Percentiles rank a stretch among this genome's conserved stretches.
Conservation (phyloP, 208 protist species). For the Herpetomonas samuelpessoai region DNA sequence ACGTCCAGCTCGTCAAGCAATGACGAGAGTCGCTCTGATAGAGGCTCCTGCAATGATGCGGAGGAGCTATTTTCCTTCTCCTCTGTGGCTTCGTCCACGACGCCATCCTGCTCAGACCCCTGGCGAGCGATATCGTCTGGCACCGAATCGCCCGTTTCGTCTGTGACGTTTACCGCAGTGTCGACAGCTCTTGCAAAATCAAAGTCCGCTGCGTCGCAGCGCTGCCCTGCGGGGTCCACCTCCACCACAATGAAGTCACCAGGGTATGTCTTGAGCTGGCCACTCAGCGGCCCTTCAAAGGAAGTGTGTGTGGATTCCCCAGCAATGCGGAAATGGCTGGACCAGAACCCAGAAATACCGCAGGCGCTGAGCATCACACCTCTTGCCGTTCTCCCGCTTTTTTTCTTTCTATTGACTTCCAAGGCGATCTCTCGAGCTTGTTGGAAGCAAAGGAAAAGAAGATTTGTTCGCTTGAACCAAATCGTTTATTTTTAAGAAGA, state of each 20-base stretch:
- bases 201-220: constrained; percentile 39
- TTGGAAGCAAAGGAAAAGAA: too few species aligned
- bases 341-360: too few species aligned
- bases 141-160: constrained; percentile 2
- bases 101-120: background rate
- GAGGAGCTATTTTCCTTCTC: background rate
- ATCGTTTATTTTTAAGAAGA: too few species aligned
- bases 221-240: constrained; percentile 49
- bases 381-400: too few species aligned
- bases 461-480: too few species aligned
- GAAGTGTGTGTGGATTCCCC: too few species aligned
- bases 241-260: constrained; percentile 83
- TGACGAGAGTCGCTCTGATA: background rate
- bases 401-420: too few species aligned
- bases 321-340: too few species aligned
- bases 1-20: background rate
- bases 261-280: constrained; percentile 43
- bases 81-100: constrained; percentile 5
- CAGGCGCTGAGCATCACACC: too few species aligned
- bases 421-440: too few species aligned
- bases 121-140: background rate
- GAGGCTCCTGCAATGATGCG: too few species aligned
- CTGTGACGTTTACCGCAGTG: background rate
- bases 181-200: constrained; percentile 2
- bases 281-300: constrained; percentile 10